These are phyloP conservation scores for Isabelozyma rhagii DNA, from an alignment of 805 yeast genomes.

Conservation along the genomic window DNA sequence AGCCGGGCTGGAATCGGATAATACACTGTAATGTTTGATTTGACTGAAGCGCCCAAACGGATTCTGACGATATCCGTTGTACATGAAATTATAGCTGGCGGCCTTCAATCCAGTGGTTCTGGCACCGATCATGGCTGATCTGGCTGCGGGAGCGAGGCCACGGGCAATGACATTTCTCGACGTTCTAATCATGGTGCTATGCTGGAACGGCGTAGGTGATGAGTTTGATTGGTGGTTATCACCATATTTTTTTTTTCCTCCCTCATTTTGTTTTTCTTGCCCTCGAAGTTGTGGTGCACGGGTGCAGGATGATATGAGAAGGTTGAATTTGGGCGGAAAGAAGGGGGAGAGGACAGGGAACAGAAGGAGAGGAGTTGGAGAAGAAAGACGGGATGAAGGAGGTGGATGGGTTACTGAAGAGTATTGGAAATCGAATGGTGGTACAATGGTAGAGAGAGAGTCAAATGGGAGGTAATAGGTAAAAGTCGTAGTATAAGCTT, in stretches of 20 bases:
- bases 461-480: too few species aligned
- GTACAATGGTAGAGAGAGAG: too few species aligned
- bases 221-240: background rate
- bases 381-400: too few species aligned
- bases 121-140: background rate
- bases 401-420: too few species aligned
- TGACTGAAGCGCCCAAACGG: background rate
- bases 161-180: background rate
- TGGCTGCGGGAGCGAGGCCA: background rate
- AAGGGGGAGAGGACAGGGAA: too few species aligned
- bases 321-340: too few species aligned
- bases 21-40: slow-evolving; percentile 19
- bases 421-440: too few species aligned
- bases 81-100: background rate
- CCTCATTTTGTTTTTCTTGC: background rate
- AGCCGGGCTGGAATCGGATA: slow-evolving; percentile 40
- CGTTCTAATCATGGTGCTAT: background rate
- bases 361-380: too few species aligned
- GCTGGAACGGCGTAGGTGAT: background rate
- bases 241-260: background rate
- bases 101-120: background rate
- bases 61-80: background rate
- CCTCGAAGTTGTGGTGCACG: background rate
- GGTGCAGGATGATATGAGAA: too few species aligned
- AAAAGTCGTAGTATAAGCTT: too few species aligned